Evolutionary conservation across 2,329 filamentous ascomycete genomes (phyloP).

Genomic region (Pezicula rhizophila): DNA sequence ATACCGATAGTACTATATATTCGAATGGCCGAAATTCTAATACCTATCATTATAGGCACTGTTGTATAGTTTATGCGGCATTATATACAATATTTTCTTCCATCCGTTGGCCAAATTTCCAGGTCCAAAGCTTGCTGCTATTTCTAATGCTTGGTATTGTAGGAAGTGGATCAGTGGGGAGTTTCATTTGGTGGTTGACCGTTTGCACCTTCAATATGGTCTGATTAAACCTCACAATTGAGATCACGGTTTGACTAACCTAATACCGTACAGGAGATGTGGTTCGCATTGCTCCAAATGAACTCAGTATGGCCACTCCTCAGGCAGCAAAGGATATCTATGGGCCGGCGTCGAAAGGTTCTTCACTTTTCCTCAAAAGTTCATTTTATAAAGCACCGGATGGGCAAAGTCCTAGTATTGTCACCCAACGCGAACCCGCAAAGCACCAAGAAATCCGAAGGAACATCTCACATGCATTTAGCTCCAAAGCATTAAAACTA

Average conservation of each 20-base stretch:
- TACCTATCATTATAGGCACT: too few species aligned
- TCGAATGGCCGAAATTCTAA: too few species aligned
- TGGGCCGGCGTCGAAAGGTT: not conserved
- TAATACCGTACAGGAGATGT: conserved; percentile 8
- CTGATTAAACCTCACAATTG: not conserved
- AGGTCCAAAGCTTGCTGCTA: conserved; percentile 17
- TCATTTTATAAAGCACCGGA: not conserved
- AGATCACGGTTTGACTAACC: not conserved
- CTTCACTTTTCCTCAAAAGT: not conserved
- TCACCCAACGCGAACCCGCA: not conserved
- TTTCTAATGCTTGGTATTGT: not conserved
- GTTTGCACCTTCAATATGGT: not conserved
- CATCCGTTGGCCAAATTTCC: conserved; percentile 1
- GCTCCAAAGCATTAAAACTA: conserved; percentile 19
- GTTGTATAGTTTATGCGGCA: too few species aligned
- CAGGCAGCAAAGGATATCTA: conserved; percentile 1
- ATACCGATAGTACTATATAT: too few species aligned
- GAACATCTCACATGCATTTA: conserved; percentile 22
- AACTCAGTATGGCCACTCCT: conserved; percentile 8
- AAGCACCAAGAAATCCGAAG: conserved; percentile 19
- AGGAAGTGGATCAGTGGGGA: not conserved
- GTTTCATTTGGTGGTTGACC: not conserved
- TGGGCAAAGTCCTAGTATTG: conserved; percentile 1
- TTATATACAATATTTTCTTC: conserved; percentile 1
- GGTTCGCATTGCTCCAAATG: conserved; percentile 10